Percentiles rank a stretch among this genome's conserved stretches.
Conservation (phyloP, 179 eudicot genomes). For the Silene coronaria region DNA sequence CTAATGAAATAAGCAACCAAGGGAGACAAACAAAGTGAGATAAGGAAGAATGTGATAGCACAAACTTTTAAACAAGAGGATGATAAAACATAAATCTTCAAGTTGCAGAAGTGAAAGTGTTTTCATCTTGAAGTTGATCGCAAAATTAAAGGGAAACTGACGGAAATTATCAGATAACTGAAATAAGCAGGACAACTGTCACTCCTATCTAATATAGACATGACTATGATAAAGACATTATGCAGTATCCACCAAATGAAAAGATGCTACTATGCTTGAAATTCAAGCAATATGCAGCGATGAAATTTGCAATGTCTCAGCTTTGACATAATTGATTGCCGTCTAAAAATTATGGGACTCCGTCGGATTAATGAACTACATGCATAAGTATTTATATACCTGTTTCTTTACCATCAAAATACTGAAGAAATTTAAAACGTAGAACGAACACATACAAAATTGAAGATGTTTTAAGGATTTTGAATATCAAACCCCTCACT, state of each 20-base stretch:
- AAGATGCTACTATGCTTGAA: slow-evolving; percentile 3
- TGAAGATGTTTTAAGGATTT: background rate
- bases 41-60: slow-evolving; percentile 13
- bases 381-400: background rate
- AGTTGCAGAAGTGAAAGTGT: background rate
- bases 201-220: background rate
- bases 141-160: background rate
- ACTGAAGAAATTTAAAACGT: background rate
- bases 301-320: background rate
- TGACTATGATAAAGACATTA: slow-evolving; percentile 10
- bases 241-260: background rate
- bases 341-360: background rate
- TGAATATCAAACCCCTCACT: background rate
- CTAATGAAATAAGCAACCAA: slow-evolving; percentile 3
- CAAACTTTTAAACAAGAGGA: background rate
- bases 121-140: background rate
- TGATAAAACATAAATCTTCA: background rate
- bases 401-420: too few relatives aligned
- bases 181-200: background rate
- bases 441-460: background rate
- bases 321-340: slow-evolving; percentile 3
- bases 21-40: slow-evolving; percentile 18
- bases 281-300: background rate
- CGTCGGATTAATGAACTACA: background rate
- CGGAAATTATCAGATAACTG: slow-evolving; percentile 9